Evolutionary conservation across 805 yeast species (phyloP).

Genomic region (Starmerella asiatica): DNA sequence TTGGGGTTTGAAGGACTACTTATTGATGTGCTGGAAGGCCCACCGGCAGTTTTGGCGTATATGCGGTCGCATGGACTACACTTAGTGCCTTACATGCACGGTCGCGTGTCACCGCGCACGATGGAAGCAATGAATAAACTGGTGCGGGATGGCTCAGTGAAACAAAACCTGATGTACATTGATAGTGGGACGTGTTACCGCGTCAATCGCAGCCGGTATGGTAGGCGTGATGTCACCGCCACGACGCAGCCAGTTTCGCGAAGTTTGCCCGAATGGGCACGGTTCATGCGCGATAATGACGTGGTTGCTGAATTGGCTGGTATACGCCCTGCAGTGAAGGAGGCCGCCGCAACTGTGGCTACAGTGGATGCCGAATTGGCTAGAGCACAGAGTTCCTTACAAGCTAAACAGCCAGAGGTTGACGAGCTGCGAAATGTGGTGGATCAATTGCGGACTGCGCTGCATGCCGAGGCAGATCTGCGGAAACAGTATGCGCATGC

Average conservation of each 20-base stretch:
- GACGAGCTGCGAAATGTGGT: no score
- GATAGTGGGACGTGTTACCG: not conserved
- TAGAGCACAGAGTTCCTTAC: no score
- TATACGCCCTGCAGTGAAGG: no score
- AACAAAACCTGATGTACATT: conserved; percentile 2
- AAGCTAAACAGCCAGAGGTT: no score
- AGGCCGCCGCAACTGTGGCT: no score
- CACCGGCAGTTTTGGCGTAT: conserved; percentile 44
- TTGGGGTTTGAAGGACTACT: conserved; percentile 74
- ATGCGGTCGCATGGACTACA: conserved; percentile 25
- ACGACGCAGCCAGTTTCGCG: not conserved
- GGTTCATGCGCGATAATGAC: no score
- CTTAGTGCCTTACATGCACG: conserved; percentile 52
- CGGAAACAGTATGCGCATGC: no score
- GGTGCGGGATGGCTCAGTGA: not conserved
- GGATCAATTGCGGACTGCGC: no score
- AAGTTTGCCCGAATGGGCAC: not conserved
- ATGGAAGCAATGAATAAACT: not conserved
- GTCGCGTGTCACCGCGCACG: conserved; percentile 15
- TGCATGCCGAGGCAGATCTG: no score
- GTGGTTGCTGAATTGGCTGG: no score
- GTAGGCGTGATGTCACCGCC: conserved; percentile 3
- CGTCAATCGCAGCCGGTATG: conserved; percentile 7
- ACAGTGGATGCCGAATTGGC: no score
- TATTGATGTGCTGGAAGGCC: conserved; percentile 60